Evolutionary conservation across 495 filamentous ascomycete genomes (phyloP).

Genomic region (Daldinia grandis): DNA sequence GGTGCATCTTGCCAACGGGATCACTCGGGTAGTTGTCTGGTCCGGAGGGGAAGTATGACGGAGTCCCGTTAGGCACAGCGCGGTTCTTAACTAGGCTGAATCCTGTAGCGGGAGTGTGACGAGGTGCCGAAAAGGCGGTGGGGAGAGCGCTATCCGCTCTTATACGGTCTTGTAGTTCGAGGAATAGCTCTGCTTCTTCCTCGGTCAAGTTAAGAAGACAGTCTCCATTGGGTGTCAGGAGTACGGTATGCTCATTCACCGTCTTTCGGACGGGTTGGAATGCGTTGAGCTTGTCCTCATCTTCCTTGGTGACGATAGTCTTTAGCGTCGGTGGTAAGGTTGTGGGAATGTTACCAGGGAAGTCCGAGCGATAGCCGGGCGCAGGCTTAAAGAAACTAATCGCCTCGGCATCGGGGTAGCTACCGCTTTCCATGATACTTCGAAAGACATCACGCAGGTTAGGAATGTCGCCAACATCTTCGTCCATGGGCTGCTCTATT

Average conservation of each 20-base stretch:
- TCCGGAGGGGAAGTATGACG: conserved; percentile 59
- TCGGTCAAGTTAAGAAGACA: conserved; percentile 77
- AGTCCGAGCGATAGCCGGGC: conserved; percentile 39
- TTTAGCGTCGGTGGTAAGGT: conserved; percentile 50
- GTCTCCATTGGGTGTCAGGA: conserved; percentile 82
- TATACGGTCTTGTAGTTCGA: conserved; percentile 74
- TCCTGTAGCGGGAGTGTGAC: conserved; percentile 55
- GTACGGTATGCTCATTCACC: conserved; percentile 59
- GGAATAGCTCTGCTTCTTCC: conserved; percentile 79
- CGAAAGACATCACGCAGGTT: conserved; percentile 46
- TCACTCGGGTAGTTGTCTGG: conserved; percentile 55
- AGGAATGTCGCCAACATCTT: conserved; percentile 45
- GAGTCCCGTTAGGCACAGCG: conserved; percentile 64
- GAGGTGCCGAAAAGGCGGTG: conserved; percentile 58
- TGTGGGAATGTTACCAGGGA: conserved; percentile 18
- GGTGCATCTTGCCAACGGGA: conserved; percentile 64
- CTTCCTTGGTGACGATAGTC: conserved; percentile 61
- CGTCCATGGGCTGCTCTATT: conserved; percentile 41
- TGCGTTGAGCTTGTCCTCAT: conserved; percentile 56
- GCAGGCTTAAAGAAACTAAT: conserved; percentile 45
- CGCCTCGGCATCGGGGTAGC: conserved; percentile 36
- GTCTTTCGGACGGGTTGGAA: conserved; percentile 61
- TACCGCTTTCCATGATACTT: conserved; percentile 33
- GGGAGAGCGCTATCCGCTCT: conserved; percentile 53
- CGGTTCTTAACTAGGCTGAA: conserved; percentile 65